Evolutionary conservation across 495 filamentous ascomycete genomes (phyloP).

Genomic region (Hamigera avellanea): DNA sequence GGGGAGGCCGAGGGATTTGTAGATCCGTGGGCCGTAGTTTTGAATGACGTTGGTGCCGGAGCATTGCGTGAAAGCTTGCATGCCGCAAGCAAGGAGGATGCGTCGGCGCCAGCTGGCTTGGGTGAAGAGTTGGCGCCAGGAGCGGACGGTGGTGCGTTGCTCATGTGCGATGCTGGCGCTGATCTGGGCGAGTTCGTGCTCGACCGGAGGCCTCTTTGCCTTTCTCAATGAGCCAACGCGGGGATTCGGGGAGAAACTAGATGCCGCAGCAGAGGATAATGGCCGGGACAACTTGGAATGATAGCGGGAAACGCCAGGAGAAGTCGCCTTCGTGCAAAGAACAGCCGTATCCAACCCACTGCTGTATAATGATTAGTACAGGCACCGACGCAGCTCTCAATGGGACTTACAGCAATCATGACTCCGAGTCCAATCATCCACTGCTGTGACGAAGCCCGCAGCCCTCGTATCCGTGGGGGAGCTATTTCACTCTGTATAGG

Average conservation of each 20-base stretch:
- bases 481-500: constrained; percentile 22
- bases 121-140: constrained; percentile 33
- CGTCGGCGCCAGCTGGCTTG: constrained; percentile 30
- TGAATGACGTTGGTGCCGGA: constrained; percentile 43
- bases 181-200: constrained; percentile 35
- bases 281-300: constrained; percentile 39
- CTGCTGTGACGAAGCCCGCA: constrained; percentile 19
- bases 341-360: constrained; percentile 44
- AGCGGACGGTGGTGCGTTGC: constrained; percentile 14
- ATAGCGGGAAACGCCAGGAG: constrained; percentile 45
- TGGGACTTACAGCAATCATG: constrained; percentile 30
- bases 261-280: constrained; percentile 36
- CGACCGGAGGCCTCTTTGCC: constrained; percentile 34
- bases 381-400: neutral
- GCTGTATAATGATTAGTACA: constrained; percentile 7
- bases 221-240: constrained; percentile 45
- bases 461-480: constrained; percentile 13
- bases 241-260: constrained; percentile 43
- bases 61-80: constrained; percentile 42
- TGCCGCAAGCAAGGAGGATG: constrained; percentile 38
- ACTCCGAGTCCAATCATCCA: constrained; percentile 38
- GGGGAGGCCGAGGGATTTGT: constrained; percentile 34
- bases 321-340: constrained; percentile 34
- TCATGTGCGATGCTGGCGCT: constrained; percentile 31
- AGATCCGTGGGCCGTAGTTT: constrained; percentile 38